phyloP scores from a whole-genome alignment of 495 filamentous ascomycete species.

The Achaetomiella virescens region DNA sequence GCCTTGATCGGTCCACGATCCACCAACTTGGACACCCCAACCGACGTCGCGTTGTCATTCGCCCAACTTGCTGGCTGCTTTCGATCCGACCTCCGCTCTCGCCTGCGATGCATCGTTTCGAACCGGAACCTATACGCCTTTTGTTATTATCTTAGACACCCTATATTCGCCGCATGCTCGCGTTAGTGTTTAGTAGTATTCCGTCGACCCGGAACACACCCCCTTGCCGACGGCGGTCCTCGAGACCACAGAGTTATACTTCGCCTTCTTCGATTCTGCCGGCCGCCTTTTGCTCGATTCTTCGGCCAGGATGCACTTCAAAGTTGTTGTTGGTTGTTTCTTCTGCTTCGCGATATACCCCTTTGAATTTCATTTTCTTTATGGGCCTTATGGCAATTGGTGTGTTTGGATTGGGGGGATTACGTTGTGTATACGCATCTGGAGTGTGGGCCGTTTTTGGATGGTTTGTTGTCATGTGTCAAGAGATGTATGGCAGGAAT shows the following conservation, averaged over 20 bases:
- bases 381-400: background rate
- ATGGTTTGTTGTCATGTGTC: background rate
- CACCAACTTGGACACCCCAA: background rate
- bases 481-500: background rate
- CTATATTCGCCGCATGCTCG: background rate
- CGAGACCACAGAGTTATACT: background rate
- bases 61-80: no score
- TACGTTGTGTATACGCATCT: background rate
- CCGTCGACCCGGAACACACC: background rate
- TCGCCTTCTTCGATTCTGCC: constrained; percentile 1
- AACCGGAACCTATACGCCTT: no score
- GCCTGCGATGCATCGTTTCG: no score
- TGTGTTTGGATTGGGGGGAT: background rate
- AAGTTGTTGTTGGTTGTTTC: background rate
- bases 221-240: background rate
- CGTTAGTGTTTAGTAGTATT: background rate
- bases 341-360: constrained; percentile 18
- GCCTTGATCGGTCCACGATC: no score
- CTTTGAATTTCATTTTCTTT: constrained; percentile 7
- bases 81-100: no score
- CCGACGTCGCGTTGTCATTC: background rate
- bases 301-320: background rate
- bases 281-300: background rate
- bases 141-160: background rate
- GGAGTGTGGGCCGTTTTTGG: background rate